phyloP scores from a whole-genome alignment of 106 monocot genomes.

The Agapanthus africanus region DNA sequence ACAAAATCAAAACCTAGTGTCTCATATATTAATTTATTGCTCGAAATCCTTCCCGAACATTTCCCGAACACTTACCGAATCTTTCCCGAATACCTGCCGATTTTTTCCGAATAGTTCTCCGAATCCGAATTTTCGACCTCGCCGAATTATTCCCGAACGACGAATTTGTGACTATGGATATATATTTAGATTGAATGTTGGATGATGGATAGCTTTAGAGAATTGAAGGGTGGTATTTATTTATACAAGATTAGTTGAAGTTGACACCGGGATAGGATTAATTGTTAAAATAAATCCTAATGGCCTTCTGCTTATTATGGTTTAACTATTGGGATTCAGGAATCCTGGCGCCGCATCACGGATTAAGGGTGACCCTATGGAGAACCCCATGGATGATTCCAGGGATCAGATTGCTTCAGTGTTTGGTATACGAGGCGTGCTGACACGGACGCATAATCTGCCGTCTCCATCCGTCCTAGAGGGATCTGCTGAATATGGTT shows the following conservation, averaged over 20 bases:
- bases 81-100: too few species aligned
- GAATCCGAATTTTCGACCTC: too few species aligned
- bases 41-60: too few species aligned
- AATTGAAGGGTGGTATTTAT: not conserved
- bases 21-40: too few species aligned
- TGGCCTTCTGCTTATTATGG: not conserved
- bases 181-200: not conserved
- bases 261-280: too few species aligned
- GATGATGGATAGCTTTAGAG: not conserved
- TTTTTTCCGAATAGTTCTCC: too few species aligned
- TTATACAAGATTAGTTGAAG: not conserved
- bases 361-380: not conserved
- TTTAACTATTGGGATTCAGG: not conserved
- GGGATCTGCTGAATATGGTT: too few species aligned
- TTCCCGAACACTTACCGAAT: too few species aligned
- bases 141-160: too few species aligned
- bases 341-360: not conserved
- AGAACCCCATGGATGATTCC: constrained; percentile 4
- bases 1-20: too few species aligned
- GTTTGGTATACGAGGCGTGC: not conserved
- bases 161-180: not conserved
- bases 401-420: not conserved
- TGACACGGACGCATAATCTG: not conserved
- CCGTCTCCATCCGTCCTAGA: not conserved
- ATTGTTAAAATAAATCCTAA: too few species aligned